phyloP scores from a whole-genome alignment of 345 rosid species.

The Rhizophora apiculata region DNA sequence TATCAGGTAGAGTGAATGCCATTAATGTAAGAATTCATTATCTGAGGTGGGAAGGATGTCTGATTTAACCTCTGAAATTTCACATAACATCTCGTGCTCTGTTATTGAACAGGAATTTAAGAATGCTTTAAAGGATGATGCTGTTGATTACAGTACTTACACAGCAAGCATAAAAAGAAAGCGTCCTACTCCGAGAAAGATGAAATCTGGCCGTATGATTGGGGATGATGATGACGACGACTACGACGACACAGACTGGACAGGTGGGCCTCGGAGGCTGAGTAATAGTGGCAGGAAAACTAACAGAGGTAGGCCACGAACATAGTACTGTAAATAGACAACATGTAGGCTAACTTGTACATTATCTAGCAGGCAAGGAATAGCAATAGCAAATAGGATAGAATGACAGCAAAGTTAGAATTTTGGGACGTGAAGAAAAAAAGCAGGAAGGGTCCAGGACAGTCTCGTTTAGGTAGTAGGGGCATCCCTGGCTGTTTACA shows the following conservation, averaged over 20 bases:
- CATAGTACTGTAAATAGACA: conserved; percentile 36
- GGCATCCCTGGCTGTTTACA: conserved; percentile 19
- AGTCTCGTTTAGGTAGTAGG: conserved; percentile 13
- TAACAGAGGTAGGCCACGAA: conserved; percentile 39
- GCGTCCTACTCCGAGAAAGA: conserved; percentile 52
- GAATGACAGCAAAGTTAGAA: conserved; percentile 25
- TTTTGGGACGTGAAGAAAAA: conserved; percentile 21
- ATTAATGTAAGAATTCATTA: background rate
- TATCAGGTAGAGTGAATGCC: conserved; percentile 57
- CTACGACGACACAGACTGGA: conserved; percentile 50
- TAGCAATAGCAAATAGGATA: conserved; percentile 24
- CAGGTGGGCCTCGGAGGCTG: conserved; percentile 42
- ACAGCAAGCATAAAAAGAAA: conserved; percentile 84
- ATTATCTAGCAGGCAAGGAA: conserved; percentile 27
- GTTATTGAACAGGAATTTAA: conserved; percentile 64
- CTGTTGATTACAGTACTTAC: conserved; percentile 68
- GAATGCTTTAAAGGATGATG: conserved; percentile 80
- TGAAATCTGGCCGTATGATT: conserved; percentile 23
- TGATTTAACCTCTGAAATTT: background rate
- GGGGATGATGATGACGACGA: conserved; percentile 49
- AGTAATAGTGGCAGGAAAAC: conserved; percentile 41
- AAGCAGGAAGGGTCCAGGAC: conserved; percentile 1
- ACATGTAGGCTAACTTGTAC: conserved; percentile 52
- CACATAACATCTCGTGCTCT: background rate
- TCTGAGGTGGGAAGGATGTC: background rate